Evolutionary conservation across 1,139 yeast genomes (phyloP).

Genomic region (Hansenula sp.): DNA sequence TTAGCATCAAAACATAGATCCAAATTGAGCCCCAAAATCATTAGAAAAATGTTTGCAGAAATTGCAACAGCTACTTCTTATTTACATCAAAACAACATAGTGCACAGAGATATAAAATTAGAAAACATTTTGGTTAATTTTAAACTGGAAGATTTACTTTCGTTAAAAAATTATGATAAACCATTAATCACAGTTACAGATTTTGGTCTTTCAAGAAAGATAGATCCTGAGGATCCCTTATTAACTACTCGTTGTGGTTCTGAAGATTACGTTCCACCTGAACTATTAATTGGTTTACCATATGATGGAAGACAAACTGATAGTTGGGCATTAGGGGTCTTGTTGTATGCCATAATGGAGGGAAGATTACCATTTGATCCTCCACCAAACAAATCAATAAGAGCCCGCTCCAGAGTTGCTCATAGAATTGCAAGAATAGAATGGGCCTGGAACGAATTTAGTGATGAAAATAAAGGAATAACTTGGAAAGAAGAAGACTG

Average conservation of each 20-base stretch:
- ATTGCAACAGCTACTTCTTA: slow-evolving; percentile 65
- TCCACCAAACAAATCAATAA: slow-evolving; percentile 43
- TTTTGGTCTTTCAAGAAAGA: slow-evolving; percentile 76
- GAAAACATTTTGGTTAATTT: slow-evolving; percentile 67
- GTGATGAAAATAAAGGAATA: slow-evolving; percentile 22
- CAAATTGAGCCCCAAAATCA: slow-evolving; percentile 37
- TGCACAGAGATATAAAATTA: slow-evolving; percentile 85
- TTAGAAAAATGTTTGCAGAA: slow-evolving; percentile 66
- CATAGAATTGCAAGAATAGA: slow-evolving; percentile 90
- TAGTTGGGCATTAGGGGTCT: slow-evolving; percentile 91
- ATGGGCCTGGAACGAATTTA: slow-evolving; percentile 73
- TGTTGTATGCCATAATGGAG: slow-evolving; percentile 79
- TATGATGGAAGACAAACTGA: slow-evolving; percentile 90
- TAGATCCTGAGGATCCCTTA: slow-evolving; percentile 54
- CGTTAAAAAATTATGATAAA: slow-evolving; percentile 14
- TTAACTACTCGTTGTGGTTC: slow-evolving; percentile 90
- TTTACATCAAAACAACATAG: slow-evolving; percentile 60
- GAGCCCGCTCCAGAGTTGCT: slow-evolving; percentile 61
- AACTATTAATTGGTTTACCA: slow-evolving; percentile 79
- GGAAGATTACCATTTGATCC: slow-evolving; percentile 88
- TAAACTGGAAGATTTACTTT: slow-evolving; percentile 28
- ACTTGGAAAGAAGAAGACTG: slow-evolving; percentile 27
- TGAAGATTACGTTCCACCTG: slow-evolving; percentile 94
- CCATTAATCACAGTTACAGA: slow-evolving; percentile 71
- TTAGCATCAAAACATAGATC: slow-evolving; percentile 44